Conservation (phyloP, 2,329 filamentous ascomycete species). For the Xylariaceae sp. region DNA sequence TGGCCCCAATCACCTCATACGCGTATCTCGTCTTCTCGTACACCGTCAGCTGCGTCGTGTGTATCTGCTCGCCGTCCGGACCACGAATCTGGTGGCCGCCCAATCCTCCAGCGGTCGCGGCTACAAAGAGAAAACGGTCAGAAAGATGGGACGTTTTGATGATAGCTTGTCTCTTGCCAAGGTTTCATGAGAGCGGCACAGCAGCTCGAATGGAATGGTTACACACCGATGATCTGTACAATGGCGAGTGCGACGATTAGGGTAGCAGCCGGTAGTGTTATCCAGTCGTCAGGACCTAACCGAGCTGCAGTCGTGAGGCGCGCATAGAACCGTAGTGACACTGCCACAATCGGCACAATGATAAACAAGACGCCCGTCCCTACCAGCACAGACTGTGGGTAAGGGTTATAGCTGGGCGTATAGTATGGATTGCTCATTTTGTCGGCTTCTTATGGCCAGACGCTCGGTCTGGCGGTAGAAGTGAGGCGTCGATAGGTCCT, state of each 20-base stretch:
- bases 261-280: constrained; percentile 11
- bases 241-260: constrained; percentile 12
- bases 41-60: constrained; percentile 13
- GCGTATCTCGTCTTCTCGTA: constrained; percentile 19
- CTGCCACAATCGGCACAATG: constrained; percentile 11
- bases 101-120: constrained; percentile 11
- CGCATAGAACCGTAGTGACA: constrained; percentile 16
- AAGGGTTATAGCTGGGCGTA: constrained; percentile 16
- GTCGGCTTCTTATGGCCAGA: not conserved
- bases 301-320: constrained; percentile 5
- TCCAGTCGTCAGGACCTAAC: constrained; percentile 19
- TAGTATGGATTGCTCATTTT: constrained; percentile 19
- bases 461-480: not conserved
- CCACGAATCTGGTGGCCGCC: constrained; percentile 13
- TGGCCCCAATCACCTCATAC: constrained; percentile 12
- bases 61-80: constrained; percentile 10
- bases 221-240: constrained; percentile 18
- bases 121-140: constrained; percentile 6
- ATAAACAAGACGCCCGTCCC: constrained; percentile 17
- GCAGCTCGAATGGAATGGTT: no score
- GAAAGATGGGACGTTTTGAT: not conserved
- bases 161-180: no score
- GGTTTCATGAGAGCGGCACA: no score
- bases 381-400: constrained; percentile 14
- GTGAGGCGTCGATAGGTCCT: no score